Percentiles rank a stretch among this genome's conserved stretches.
Evolutionary conservation across 2,329 filamentous ascomycete genomes (phyloP).

Genomic region (Bimuria novae-zelandiae): DNA sequence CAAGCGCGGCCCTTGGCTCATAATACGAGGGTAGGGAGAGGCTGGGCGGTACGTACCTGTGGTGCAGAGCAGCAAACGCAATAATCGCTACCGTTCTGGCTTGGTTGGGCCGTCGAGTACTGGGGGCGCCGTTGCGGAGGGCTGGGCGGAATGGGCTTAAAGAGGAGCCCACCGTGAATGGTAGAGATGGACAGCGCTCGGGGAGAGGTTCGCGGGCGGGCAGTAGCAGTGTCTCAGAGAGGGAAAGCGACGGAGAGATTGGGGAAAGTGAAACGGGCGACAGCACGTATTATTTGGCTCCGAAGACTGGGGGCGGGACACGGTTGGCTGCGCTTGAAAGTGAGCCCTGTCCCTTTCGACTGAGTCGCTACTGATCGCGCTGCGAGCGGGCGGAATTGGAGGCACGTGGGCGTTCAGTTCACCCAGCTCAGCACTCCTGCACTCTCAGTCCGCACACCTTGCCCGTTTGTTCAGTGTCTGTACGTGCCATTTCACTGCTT

Average conservation of each 20-base stretch:
- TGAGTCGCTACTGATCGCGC: constrained; percentile 37
- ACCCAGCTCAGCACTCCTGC: background rate
- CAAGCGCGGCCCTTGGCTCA: constrained; percentile 17
- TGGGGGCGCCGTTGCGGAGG: constrained; percentile 13
- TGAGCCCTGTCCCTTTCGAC: constrained; percentile 33
- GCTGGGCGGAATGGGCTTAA: constrained; percentile 18
- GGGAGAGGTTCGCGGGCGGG: constrained; percentile 19
- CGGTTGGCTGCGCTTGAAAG: constrained; percentile 34
- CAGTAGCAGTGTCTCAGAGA: constrained; percentile 45
- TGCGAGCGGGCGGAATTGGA: constrained; percentile 1
- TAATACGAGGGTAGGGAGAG: constrained; percentile 24
- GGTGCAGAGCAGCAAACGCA: background rate
- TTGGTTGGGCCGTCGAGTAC: background rate
- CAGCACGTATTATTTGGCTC: constrained; percentile 42
- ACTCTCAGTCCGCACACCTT: background rate
- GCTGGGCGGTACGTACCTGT: constrained; percentile 15
- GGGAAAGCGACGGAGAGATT: constrained; percentile 48
- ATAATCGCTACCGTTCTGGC: background rate
- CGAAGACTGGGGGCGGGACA: constrained; percentile 25
- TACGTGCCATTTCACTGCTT: too few species aligned
- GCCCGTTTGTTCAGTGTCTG: background rate
- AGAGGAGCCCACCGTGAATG: constrained; percentile 4
- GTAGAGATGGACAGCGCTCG: constrained; percentile 6
- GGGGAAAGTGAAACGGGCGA: constrained; percentile 47
- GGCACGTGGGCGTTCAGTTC: background rate